A percentile compares a stretch with the other conserved stretches of the same genome.
phyloP scores from a whole-genome alignment of 1,284 basidiomycete species.

The Marasmius fiardii region DNA sequence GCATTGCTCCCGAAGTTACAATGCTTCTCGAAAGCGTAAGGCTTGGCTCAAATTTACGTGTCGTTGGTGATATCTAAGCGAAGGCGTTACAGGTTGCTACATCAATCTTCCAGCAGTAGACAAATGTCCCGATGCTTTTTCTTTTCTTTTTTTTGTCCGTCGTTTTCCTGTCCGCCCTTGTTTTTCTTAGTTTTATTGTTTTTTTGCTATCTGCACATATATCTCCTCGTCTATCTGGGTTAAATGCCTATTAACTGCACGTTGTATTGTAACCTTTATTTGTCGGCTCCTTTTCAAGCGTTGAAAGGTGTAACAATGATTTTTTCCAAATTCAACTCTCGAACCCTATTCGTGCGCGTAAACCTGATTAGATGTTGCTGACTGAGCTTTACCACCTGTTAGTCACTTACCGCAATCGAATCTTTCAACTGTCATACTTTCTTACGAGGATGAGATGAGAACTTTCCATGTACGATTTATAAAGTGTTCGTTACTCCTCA shows the following conservation, averaged over 20 bases:
- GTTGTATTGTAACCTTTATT: slow-evolving; percentile 78
- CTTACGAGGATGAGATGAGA: too few relatives aligned
- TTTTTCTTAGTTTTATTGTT: slow-evolving; percentile 17
- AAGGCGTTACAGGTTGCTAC: slow-evolving; percentile 52
- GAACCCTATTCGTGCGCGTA: too few relatives aligned
- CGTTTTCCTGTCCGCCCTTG: slow-evolving; percentile 28
- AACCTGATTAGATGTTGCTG: too few relatives aligned
- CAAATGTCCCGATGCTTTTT: slow-evolving; percentile 43
- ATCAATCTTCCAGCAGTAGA: slow-evolving; percentile 74
- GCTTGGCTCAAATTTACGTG: slow-evolving; percentile 14
- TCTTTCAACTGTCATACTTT: too few relatives aligned
- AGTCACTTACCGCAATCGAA: too few relatives aligned
- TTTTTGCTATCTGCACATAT: slow-evolving; percentile 61
- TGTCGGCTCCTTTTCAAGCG: slow-evolving; percentile 44
- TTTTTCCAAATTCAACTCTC: neutral
- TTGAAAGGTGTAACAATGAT: slow-evolving; percentile 33
- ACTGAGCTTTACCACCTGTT: too few relatives aligned
- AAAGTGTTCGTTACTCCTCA: too few relatives aligned
- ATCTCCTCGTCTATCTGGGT: slow-evolving; percentile 43
- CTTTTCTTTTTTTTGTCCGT: slow-evolving; percentile 39
- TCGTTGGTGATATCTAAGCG: slow-evolving; percentile 10
- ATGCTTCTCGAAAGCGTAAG: slow-evolving; percentile 77
- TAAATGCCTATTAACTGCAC: slow-evolving; percentile 35
- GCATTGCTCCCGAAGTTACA: slow-evolving; percentile 77
- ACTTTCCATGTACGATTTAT: too few relatives aligned